These are phyloP conservation scores for Argentina anserina DNA, from an alignment of 306 rosid genomes.

Conservation along the genomic window DNA sequence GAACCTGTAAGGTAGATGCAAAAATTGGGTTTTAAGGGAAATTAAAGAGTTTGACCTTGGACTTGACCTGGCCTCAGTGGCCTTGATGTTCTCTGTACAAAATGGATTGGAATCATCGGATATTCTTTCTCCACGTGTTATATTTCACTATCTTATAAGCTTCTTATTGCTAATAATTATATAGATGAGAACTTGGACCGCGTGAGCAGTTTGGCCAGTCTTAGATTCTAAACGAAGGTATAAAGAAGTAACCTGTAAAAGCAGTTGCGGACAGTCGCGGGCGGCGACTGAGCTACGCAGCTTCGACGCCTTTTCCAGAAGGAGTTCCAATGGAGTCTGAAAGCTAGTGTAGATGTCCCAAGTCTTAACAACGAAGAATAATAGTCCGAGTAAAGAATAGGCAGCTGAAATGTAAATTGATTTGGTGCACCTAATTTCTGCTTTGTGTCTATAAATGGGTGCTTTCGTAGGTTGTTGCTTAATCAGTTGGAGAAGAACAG, in stretches of 20 bases:
- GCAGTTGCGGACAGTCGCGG: neutral
- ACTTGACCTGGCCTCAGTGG: neutral
- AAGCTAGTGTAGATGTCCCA: neutral
- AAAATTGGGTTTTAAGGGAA: neutral
- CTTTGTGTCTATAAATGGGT: neutral
- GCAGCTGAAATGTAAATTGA: slow-evolving; percentile 5
- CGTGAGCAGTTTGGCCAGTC: neutral
- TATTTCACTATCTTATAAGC: neutral
- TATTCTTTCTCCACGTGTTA: neutral
- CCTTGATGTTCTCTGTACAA: too few species aligned
- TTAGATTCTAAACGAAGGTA: neutral
- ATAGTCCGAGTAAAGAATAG: neutral
- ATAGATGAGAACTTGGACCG: neutral
- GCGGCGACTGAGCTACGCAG: neutral
- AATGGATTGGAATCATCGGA: neutral
- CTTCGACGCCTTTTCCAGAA: slow-evolving; percentile 1
- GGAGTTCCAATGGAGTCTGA: neutral
- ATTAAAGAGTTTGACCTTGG: slow-evolving; percentile 6
- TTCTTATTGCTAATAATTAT: neutral
- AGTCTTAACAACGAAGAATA: neutral
- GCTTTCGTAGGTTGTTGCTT: neutral
- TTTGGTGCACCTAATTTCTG: neutral
- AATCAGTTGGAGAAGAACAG: slow-evolving; percentile 9
- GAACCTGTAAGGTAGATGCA: neutral
- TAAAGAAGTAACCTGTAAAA: neutral